phyloP scores from a whole-genome alignment of 129 eudicot genomes.

The Centaurea solstitialis region DNA sequence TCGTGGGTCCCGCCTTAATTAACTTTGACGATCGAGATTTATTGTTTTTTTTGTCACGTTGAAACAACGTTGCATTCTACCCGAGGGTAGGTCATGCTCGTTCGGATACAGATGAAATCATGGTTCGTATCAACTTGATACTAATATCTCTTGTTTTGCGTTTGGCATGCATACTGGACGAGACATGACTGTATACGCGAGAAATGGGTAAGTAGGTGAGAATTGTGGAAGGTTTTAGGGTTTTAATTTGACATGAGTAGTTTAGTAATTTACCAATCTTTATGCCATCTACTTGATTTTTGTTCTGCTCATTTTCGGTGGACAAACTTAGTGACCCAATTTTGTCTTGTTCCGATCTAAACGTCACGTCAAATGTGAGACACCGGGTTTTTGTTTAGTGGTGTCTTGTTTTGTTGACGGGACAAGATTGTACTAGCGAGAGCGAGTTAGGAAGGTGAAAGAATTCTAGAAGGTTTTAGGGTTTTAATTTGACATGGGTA shows the following conservation, averaged over 20 bases:
- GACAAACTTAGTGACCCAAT: not conserved
- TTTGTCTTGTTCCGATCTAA: not conserved
- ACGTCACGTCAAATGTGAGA: not conserved
- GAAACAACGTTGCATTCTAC: not conserved
- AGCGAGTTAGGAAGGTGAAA: not conserved
- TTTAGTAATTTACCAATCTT: not conserved
- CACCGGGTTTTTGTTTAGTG: not conserved
- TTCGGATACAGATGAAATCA: not conserved
- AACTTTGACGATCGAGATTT: not conserved
- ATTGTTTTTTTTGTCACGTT: not conserved
- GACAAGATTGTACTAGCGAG: not conserved
- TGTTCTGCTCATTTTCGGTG: not conserved
- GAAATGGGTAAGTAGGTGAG: not conserved
- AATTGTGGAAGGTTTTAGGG: not conserved
- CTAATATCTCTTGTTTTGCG: too few species aligned
- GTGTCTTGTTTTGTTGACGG: not conserved
- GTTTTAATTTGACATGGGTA: not conserved
- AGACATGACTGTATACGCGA: not conserved
- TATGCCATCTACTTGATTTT: not conserved
- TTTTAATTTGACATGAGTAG: not conserved
- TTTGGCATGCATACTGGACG: too few species aligned
- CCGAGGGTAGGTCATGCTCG: not conserved
- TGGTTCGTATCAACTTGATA: too few species aligned
- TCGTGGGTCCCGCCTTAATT: conserved; percentile 22
- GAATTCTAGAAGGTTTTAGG: not conserved